phyloP scores from a whole-genome alignment of 2,329 filamentous ascomycete species.

The Zalaria sp. region DNA sequence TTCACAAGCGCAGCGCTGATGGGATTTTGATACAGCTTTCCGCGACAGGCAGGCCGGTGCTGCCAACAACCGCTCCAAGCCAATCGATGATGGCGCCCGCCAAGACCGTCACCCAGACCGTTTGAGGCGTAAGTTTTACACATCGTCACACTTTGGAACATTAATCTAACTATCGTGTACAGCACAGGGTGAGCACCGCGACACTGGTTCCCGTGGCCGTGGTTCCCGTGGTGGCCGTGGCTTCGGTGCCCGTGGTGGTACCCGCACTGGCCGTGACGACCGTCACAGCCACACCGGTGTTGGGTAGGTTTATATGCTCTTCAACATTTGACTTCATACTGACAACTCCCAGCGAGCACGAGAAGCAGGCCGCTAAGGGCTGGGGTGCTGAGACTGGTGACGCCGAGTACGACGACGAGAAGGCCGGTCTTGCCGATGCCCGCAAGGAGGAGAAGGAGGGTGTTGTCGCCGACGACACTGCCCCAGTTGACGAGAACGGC shows the following conservation, averaged over 20 bases:
- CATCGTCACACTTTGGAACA: conserved; percentile 3
- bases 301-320: conserved; percentile 31
- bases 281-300: conserved; percentile 46
- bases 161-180: background rate
- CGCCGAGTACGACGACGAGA: conserved; percentile 80
- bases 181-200: conserved; percentile 23
- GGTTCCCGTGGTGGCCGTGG: conserved; percentile 36
- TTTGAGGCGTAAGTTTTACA: conserved; percentile 18
- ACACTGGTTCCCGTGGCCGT: conserved; percentile 29
- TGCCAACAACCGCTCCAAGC: conserved; percentile 68
- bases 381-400: conserved; percentile 77
- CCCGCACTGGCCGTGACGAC: conserved; percentile 36
- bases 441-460: conserved; percentile 66
- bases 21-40: conserved; percentile 52
- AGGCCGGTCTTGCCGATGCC: conserved; percentile 80
- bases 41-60: conserved; percentile 74
- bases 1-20: background rate
- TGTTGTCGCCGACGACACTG: conserved; percentile 18
- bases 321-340: conserved; percentile 5
- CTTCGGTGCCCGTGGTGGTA: conserved; percentile 40
- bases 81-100: conserved; percentile 53
- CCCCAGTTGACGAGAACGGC: conserved; percentile 24
- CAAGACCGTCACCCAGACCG: conserved; percentile 29
- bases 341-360: conserved; percentile 47
- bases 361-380: conserved; percentile 77